These are phyloP conservation scores for Saccharomyces hybrid DNA, from an alignment of 1,139 yeast genomes.

Conservation along the genomic window DNA sequence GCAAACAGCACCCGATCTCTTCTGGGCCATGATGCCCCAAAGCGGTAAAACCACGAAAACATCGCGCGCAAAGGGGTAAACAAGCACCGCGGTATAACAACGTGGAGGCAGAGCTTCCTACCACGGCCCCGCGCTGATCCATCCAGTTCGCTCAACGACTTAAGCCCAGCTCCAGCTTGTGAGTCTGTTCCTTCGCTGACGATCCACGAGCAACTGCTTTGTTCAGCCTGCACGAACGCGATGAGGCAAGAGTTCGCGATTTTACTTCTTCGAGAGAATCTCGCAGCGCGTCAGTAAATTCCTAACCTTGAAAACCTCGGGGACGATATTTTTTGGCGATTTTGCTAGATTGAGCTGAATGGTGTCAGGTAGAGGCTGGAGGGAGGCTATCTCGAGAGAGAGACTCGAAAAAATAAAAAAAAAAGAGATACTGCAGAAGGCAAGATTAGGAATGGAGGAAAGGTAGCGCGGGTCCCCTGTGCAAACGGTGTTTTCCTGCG, in stretches of 20 bases:
- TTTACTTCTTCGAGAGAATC: not conserved
- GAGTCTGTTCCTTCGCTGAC: not conserved
- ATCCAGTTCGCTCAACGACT: not conserved
- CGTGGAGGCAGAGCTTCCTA: not conserved
- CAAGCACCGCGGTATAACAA: not conserved
- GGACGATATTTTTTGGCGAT: not conserved
- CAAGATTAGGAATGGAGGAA: not conserved
- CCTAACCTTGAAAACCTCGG: not conserved
- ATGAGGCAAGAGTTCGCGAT: not conserved
- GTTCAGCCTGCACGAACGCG: constrained; percentile 1
- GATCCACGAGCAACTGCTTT: not conserved
- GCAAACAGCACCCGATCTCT: not conserved
- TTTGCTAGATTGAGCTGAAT: not conserved
- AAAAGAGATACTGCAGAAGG: not conserved
- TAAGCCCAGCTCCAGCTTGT: not conserved
- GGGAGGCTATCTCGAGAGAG: not conserved
- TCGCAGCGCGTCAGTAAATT: not conserved
- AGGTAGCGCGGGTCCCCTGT: not conserved
- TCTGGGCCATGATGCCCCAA: not conserved
- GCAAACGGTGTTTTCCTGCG: not conserved
- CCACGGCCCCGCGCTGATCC: not conserved
- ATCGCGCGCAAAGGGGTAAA: not conserved
- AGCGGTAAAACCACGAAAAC: constrained; percentile 1
- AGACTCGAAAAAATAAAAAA: not conserved
- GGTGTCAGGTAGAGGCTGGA: not conserved